Percentiles rank a stretch among this genome's conserved stretches.
Conservation (phyloP, 2,329 filamentous ascomycete species). For the Hypoxylon sp. region DNA sequence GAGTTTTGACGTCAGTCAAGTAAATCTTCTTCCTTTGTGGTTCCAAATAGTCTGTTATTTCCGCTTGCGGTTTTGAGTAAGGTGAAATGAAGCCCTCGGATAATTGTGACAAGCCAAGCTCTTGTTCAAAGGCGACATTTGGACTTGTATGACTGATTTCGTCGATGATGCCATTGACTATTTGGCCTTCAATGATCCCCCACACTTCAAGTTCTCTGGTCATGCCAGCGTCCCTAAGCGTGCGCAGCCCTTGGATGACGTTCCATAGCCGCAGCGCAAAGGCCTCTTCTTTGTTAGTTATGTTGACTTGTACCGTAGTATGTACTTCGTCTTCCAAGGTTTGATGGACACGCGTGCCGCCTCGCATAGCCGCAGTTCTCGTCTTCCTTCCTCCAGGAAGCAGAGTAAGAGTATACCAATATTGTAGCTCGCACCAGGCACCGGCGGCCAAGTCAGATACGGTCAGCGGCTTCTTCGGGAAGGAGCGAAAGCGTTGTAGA, state of each 20-base stretch:
- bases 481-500: conserved; percentile 82
- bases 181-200: conserved; percentile 84
- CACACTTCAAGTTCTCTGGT: conserved; percentile 87
- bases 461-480: conserved; percentile 82
- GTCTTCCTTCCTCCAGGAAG: conserved; percentile 80
- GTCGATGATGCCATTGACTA: conserved; percentile 93
- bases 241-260: conserved; percentile 85
- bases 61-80: conserved; percentile 54
- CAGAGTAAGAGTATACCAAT: conserved; percentile 86
- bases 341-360: conserved; percentile 84
- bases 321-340: conserved; percentile 89
- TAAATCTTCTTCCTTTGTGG: conserved; percentile 68
- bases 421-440: conserved; percentile 96
- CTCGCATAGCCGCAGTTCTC: conserved; percentile 85
- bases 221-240: conserved; percentile 77
- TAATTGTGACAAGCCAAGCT: conserved; percentile 61
- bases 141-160: conserved; percentile 84
- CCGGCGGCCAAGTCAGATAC: conserved; percentile 91
- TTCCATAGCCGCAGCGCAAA: conserved; percentile 93
- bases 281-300: conserved; percentile 82
- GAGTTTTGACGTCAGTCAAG: conserved; percentile 90
- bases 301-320: conserved; percentile 79
- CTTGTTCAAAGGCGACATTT: conserved; percentile 77
- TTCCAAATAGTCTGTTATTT: conserved; percentile 61
- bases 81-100: conserved; percentile 50